Base-by-base conservation (phyloP, 495 filamentous ascomycete genomes). In the Astrothelium macrocarpum region DNA sequence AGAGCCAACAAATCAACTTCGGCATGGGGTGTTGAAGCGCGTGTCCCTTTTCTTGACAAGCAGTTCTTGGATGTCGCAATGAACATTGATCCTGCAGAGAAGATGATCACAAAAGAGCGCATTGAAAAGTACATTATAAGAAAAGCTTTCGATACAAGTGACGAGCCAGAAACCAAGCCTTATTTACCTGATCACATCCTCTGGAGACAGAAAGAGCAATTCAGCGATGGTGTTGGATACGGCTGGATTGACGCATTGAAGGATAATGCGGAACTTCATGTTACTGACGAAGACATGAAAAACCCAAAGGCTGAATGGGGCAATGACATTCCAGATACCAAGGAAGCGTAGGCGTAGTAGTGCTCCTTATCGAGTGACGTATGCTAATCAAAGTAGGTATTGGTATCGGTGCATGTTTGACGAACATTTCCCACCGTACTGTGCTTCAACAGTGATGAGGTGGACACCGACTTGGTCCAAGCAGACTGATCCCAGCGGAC, bases 351-450 rank as follows among this genome's bases (percentile, higher is more conserved):
- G 67, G 86, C 82, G 62, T 65, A 45, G 12, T 53, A 63, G n/a
- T 42, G 31, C 7, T 26, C 20, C 14, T 18, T 31, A 1, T 26
- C 2, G 49, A 18, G 42, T 16, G 34, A 46, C 25, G 11, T 36
- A 46, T 42, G 1, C 16, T 16, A 7, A 18, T 16, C 9, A 23
- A 26, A 26, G 20, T 64, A 79, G 87, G 20, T 95, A 97, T 80
- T 97, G 94, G 95, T 98, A 98, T 80, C 87, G 94, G 67, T 78
- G 72, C 70, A 97, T 98, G 91, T 98, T 97, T 73, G 94, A 98
- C 74, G 94, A 98, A 81, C 92, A 90, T 76, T 98, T 97, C 83
- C 95, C 95, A 43, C 79, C 86, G 28, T 86, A 88, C 71, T 96
- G 92, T 75, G 94, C 95, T 29, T 84, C 81, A 25, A 97, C 95